Base-by-base conservation (phyloP, 2,329 filamentous ascomycete species). In the Alternaria infectoria region DNA sequence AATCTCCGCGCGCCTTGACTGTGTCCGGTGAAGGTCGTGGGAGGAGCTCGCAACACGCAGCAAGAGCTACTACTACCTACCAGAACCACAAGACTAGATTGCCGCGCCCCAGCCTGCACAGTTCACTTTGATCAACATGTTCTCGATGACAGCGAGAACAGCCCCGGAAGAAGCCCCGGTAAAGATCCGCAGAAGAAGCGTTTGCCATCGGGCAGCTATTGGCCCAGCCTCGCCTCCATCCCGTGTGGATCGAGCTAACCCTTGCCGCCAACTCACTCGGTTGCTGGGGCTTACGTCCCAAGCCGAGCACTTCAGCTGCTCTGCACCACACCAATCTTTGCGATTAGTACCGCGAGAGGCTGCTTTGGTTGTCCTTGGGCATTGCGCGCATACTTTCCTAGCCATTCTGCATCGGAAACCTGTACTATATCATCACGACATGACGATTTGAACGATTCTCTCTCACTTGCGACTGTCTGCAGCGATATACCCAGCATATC, bases 401-500 rank as follows among this genome's bases (percentile, higher is more conserved):
- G 59, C 65, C 57, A 40, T 51, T 64, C 58, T 62, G 61, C 64
- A 67, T 57, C 65, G 12, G 54, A 32, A 61, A 54, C 46, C 54
- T 69, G 66, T 67, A 65, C 59, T 51, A 57, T 66, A 61, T 46
- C 62, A 65, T 58, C 43, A 63, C 67, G 59, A 64, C 52, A 69
- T 69, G 58, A 66, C 62, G 67, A 65, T 60, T 55, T 69, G 63
- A 62, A 69, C 63, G 58, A 62, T 46, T 62, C 43, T 69, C 69
- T 72, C 40, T 54, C 54, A 64, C 66, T 64, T 66, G 64, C 65
- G 25, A 52, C 57, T 68, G 59, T 21, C 67, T 67, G 54, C 65
- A 64, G 69, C 69, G 68, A 69, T 71, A 72, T 74, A 72, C 69
- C 72, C 66, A 72, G 68, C 62, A 62, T 65, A 64, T 59, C 63